These are phyloP conservation scores for Verbena officinalis DNA, from an alignment of 257 asterid genomes.

Conservation along the genomic window DNA sequence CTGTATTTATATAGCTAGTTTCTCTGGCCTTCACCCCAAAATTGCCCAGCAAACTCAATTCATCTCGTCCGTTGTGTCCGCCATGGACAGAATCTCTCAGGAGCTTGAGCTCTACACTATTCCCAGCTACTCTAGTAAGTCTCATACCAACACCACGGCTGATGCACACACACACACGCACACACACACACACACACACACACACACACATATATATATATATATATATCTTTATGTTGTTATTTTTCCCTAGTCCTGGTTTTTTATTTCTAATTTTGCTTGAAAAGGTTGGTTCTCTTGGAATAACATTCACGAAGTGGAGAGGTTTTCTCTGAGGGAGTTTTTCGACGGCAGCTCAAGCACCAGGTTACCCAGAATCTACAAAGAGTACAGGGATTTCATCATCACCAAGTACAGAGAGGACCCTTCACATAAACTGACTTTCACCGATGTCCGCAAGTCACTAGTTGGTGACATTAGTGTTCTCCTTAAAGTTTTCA, in stretches of 20 bases:
- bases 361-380: constrained; percentile 77
- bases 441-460: constrained; percentile 79
- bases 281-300: constrained; percentile 85
- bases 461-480: constrained; percentile 86
- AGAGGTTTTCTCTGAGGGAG: constrained; percentile 68
- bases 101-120: constrained; percentile 85
- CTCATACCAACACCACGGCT: neutral
- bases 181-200: too few relatives aligned
- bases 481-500: constrained; percentile 75
- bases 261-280: constrained; percentile 13
- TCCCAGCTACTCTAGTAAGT: constrained; percentile 88
- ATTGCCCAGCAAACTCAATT: too few relatives aligned
- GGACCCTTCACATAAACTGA: constrained; percentile 60
- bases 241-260: constrained; percentile 30
- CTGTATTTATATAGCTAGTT: too few relatives aligned
- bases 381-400: constrained; percentile 87
- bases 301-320: constrained; percentile 82
- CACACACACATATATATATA: too few relatives aligned
- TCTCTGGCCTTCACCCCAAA: too few relatives aligned
- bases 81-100: constrained; percentile 52
- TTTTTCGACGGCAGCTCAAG: constrained; percentile 80
- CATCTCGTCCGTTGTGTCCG: neutral
- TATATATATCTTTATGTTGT: neutral
- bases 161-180: too few relatives aligned
- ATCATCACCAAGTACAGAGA: constrained; percentile 79